Evolutionary conservation across 495 filamentous ascomycete species (phyloP).

Genomic region (Lasiosphaeria miniovina): DNA sequence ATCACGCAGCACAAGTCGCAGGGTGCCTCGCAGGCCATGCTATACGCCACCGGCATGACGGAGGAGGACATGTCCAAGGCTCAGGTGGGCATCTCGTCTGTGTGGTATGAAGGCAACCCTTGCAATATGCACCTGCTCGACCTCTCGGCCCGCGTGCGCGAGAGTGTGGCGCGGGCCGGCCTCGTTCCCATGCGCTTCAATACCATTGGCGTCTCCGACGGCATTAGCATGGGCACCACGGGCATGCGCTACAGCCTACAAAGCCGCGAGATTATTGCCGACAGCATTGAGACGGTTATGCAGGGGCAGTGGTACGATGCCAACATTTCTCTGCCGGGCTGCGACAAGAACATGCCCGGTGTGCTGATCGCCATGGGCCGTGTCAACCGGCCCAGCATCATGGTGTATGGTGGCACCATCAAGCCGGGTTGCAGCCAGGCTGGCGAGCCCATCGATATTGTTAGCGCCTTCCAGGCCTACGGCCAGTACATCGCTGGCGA

Average conservation of each 20-base stretch:
- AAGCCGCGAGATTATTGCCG: constrained; percentile 92
- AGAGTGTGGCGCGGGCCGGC: constrained; percentile 78
- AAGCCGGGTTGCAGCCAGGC: constrained; percentile 79
- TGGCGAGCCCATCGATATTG: constrained; percentile 83
- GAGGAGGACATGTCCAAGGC: constrained; percentile 88
- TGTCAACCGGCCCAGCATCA: constrained; percentile 87
- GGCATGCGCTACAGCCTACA: constrained; percentile 96
- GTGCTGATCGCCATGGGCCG: constrained; percentile 97
- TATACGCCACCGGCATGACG: constrained; percentile 87
- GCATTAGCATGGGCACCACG: constrained; percentile 74
- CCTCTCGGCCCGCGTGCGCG: constrained; percentile 75
- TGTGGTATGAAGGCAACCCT: constrained; percentile 88
- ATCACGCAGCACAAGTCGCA: constrained; percentile 97
- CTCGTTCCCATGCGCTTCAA: constrained; percentile 92
- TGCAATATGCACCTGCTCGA: constrained; percentile 99
- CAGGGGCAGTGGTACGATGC: constrained; percentile 98
- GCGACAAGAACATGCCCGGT: constrained; percentile 99
- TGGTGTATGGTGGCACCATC: constrained; percentile 97
- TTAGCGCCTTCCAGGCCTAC: constrained; percentile 97
- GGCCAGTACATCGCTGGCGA: constrained; percentile 90
- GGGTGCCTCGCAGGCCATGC: constrained; percentile 97
- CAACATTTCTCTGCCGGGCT: constrained; percentile 97
- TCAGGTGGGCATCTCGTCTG: constrained; percentile 93
- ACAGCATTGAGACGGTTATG: constrained; percentile 99
- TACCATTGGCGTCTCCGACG: constrained; percentile 91